These are phyloP conservation scores for Neonectria neomacrospora DNA, from an alignment of 2,329 filamentous ascomycete species.

Conservation along the genomic window DNA sequence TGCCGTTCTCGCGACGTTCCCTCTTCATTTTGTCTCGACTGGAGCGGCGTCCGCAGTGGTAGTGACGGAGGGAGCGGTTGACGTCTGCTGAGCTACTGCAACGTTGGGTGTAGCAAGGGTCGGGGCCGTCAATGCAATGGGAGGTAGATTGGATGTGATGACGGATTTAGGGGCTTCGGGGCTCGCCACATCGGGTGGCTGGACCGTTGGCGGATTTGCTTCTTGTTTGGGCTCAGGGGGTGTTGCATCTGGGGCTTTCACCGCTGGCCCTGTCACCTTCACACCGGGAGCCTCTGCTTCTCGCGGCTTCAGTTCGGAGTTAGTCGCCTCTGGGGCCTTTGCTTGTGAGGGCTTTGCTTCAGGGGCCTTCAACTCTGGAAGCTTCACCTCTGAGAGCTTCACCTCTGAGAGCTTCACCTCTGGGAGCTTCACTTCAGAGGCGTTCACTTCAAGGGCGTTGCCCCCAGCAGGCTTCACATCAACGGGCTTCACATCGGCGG, in stretches of 20 bases:
- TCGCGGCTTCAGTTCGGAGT: background rate
- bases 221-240: background rate
- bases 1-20: background rate
- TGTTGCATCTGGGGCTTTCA: background rate
- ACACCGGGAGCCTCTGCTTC: background rate
- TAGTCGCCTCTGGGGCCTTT: background rate
- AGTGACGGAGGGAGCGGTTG: background rate
- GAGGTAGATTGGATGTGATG: background rate
- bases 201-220: background rate
- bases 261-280: background rate
- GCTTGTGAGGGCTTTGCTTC: background rate
- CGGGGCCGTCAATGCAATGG: background rate
- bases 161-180: background rate
- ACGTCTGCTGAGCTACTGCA: background rate
- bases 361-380: background rate
- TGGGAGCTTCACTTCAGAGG: background rate
- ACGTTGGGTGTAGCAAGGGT: background rate
- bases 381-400: background rate
- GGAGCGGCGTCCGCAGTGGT: background rate
- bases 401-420: background rate
- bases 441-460: background rate
- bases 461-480: conserved; percentile 10
- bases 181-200: background rate
- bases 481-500: conserved; percentile 22
- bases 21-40: background rate